Evolutionary conservation across 164 flowering plant genomes (phyloP), one percentile per base, ranked within the genome.

Genomic region (Vitis rotundifolia): DNA sequence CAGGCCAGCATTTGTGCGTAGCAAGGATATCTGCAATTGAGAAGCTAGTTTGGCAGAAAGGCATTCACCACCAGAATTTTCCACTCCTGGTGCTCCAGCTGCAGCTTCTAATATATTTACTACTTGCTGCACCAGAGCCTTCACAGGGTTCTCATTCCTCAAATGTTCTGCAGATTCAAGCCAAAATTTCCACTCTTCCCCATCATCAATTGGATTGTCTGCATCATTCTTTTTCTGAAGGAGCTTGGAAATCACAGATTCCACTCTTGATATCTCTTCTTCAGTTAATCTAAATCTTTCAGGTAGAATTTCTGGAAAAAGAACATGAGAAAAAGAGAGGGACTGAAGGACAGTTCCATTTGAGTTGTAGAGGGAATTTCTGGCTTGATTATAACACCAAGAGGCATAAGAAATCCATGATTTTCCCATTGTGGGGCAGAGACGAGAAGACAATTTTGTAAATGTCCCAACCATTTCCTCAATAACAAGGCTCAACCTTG

Each of bases 351-450:
- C 78, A 59, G 71, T 70, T 61, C 80, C 84, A 47, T 50, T 66
- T 54, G 81, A 65, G 48, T 73, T 54, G 48, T 76, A 71, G 48
- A 89, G 79, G 54, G 84, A 78, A 44, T 73, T 73, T 68, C 63
- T 79, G 26, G 95, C 99, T 79, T 86, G 94, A 73, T 55, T 64
- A 74, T 85, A 94, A 81, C 99, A 94, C 99, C 99, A 94, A 55
- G 94, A 84, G 15, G 95, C 99, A 90, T 94, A 92, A 63, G 91
- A 88, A 77, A 94, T 85, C 99, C 99, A 94, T 66, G 97, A 76
- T 75, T 92, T 94, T 14, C 94, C 92, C 93, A 92, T 82, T 13
- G 74, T 75, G 49, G 97, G 90, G 77, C 94, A 92, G 52, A 94
- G 82, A 67, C 54, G 76, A 53, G 97, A 76, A 22, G 99, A 89